Conservation (phyloP, 495 filamentous ascomycete species). For the Hypomontagnella monticulosa region DNA sequence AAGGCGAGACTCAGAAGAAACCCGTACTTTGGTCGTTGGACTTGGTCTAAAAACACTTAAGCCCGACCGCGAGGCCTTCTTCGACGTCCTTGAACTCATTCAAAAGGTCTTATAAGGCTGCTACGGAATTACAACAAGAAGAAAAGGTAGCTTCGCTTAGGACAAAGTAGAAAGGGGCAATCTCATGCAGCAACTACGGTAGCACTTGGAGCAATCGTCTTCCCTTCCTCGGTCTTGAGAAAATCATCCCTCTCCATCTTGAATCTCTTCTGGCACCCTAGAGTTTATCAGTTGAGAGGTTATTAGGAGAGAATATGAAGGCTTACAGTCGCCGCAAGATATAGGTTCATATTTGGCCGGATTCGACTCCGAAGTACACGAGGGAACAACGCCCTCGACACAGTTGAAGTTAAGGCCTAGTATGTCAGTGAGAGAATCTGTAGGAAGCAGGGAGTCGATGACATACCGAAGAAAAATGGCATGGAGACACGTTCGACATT, state of each 20-base stretch:
- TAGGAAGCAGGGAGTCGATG: background rate
- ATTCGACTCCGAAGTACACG: slow-evolving; percentile 62
- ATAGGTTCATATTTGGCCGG: slow-evolving; percentile 67
- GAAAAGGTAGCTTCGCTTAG: background rate
- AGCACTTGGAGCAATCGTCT: slow-evolving; percentile 48
- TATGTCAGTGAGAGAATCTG: slow-evolving; percentile 5
- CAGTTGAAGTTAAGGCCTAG: slow-evolving; percentile 59
- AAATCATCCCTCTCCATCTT: slow-evolving; percentile 48
- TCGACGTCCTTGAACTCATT: slow-evolving; percentile 83
- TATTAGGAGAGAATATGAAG: background rate
- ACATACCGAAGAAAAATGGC: slow-evolving; percentile 67
- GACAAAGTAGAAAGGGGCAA: slow-evolving; percentile 5
- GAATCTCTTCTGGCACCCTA: slow-evolving; percentile 55
- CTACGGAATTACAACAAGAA: background rate
- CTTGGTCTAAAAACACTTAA: slow-evolving; percentile 75
- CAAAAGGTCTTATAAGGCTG: slow-evolving; percentile 62
- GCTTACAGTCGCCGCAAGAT: slow-evolving; percentile 58
- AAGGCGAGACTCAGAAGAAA: slow-evolving; percentile 77
- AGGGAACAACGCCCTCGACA: slow-evolving; percentile 59
- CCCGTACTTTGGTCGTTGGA: slow-evolving; percentile 80
- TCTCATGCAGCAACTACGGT: slow-evolving; percentile 43
- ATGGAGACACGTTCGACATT: slow-evolving; percentile 63
- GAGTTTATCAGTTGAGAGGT: slow-evolving; percentile 9
- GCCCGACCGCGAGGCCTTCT: slow-evolving; percentile 76
- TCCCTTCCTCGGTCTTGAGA: slow-evolving; percentile 40